phyloP scores from a whole-genome alignment of 768 basidiomycete species.

The Tricholoma terreum region DNA sequence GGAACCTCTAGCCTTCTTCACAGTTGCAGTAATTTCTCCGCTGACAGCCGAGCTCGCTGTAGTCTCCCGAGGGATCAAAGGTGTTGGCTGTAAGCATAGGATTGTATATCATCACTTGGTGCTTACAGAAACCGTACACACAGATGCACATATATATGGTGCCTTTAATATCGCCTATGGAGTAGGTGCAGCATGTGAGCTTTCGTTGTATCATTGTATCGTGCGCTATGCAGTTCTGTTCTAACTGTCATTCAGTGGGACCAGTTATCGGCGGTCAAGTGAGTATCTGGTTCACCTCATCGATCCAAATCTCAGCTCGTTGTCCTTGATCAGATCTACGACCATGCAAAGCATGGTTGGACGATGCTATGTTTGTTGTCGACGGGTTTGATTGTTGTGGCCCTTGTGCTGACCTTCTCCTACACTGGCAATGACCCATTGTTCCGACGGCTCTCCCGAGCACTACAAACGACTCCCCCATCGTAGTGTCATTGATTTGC shows the following conservation, averaged over 20 bases:
- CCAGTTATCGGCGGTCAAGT: conserved; percentile 71
- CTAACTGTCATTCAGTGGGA: conserved; percentile 44
- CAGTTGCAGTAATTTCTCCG: conserved; percentile 56
- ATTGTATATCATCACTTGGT: background rate
- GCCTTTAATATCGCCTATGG: conserved; percentile 73
- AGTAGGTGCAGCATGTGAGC: conserved; percentile 57
- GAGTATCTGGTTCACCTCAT: conserved; percentile 5
- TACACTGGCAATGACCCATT: conserved; percentile 51
- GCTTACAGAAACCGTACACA: background rate
- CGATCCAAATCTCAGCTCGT: background rate
- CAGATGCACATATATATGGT: conserved; percentile 74
- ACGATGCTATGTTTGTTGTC: conserved; percentile 50
- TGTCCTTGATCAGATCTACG: conserved; percentile 48
- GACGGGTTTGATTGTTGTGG: conserved; percentile 39
- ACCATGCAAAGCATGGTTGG: conserved; percentile 57
- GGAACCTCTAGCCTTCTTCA: conserved; percentile 51
- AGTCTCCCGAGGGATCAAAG: conserved; percentile 52
- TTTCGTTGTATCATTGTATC: background rate
- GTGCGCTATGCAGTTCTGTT: conserved; percentile 2
- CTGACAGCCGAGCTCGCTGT: conserved; percentile 65
- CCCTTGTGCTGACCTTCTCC: conserved; percentile 36
- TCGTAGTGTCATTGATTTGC: no score
- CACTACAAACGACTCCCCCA: no score
- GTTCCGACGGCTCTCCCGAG: conserved; percentile 17
- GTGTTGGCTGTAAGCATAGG: conserved; percentile 61